A percentile compares a stretch with the other conserved stretches of the same genome.
phyloP scores from a whole-genome alignment of 75 land plant species.

The Cunninghamia lanceolata region DNA sequence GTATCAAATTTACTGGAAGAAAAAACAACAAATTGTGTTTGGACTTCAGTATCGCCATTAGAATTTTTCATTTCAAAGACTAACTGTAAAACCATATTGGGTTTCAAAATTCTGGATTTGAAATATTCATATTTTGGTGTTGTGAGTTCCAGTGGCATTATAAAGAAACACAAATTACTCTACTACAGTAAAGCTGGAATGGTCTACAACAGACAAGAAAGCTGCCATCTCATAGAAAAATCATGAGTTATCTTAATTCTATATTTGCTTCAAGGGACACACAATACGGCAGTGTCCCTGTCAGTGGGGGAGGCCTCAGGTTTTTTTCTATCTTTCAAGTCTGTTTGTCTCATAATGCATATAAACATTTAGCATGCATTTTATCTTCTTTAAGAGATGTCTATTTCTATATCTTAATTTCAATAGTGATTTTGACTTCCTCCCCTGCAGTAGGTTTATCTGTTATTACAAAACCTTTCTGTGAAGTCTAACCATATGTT shows the following conservation, averaged over 20 bases:
- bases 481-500: background rate
- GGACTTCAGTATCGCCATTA: background rate
- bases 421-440: constrained; percentile 7
- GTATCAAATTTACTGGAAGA: background rate
- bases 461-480: background rate
- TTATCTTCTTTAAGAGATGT: constrained; percentile 2
- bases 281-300: constrained; percentile 4
- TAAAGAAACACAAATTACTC: constrained; percentile 4
- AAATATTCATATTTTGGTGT: background rate
- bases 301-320: constrained; percentile 10
- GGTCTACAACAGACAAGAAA: constrained; percentile 7
- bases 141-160: background rate
- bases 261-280: constrained; percentile 10
- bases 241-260: constrained; percentile 14
- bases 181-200: background rate
- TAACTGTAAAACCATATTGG: background rate
- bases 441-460: constrained; percentile 4
- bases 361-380: background rate
- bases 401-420: background rate
- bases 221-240: constrained; percentile 2
- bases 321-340: background rate
- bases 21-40: background rate
- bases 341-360: background rate
- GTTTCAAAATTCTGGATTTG: background rate
- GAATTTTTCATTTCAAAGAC: constrained; percentile 6